Conservation (phyloP, 2,329 filamentous ascomycete species). For the Cladophialophora exuberans region DNA sequence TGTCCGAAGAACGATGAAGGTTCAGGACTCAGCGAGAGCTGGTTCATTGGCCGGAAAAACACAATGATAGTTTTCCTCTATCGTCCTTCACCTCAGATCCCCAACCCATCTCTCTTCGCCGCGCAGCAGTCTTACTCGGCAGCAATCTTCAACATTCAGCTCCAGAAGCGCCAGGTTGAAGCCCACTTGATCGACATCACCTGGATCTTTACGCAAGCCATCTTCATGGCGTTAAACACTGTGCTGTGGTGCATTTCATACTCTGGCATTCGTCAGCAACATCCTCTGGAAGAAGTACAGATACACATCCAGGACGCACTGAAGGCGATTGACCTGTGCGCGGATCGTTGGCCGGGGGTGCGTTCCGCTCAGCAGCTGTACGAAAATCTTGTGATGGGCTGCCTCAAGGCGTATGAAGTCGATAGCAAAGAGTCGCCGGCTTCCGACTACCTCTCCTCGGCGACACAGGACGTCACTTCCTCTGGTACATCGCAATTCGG, state of each 20-base stretch:
- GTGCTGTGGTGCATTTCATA: conserved; percentile 92
- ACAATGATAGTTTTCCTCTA: conserved; percentile 88
- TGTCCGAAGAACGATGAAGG: conserved; percentile 72
- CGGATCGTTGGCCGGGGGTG: conserved; percentile 90
- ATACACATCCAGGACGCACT: conserved; percentile 73
- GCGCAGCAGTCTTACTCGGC: conserved; percentile 83
- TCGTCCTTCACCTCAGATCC: conserved; percentile 88
- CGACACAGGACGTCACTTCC: conserved; percentile 40
- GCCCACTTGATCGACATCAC: conserved; percentile 79
- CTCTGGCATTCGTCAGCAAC: conserved; percentile 73
- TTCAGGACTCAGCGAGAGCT: conserved; percentile 74
- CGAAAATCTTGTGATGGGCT: conserved; percentile 80
- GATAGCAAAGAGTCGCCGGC: conserved; percentile 43
- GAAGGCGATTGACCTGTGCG: conserved; percentile 77
- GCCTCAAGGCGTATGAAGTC: conserved; percentile 82
- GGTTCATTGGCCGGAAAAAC: conserved; percentile 76
- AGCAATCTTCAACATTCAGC: conserved; percentile 76
- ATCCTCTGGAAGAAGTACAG: conserved; percentile 75
- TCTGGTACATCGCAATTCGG: conserved; percentile 30
- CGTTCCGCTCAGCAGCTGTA: conserved; percentile 84
- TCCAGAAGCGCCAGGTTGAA: conserved; percentile 79
- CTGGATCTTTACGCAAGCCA: conserved; percentile 86
- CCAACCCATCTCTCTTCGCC: conserved; percentile 77
- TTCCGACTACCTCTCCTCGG: conserved; percentile 40
- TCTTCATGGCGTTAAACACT: conserved; percentile 91